Base-by-base conservation (phyloP, 306 rosid genomes). In the Lathyrus tuberosus region DNA sequence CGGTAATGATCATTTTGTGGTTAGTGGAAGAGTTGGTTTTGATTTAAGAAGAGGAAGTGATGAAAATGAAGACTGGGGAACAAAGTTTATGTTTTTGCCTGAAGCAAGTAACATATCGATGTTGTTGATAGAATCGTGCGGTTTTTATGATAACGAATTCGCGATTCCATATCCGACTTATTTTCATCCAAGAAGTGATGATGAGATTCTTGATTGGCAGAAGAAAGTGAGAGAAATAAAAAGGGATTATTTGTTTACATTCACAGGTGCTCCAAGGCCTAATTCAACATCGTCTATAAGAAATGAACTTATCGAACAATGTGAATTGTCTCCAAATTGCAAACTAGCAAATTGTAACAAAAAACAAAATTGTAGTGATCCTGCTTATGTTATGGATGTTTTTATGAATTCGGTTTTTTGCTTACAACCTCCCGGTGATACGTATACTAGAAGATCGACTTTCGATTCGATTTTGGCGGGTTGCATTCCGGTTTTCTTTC, bases 401-500 rank as follows among this genome's bases (percentile, higher is more conserved):
- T 16, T 60, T 60, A 14, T 2, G 22, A 33, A 17, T 14, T 60
- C 65, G 16, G n/a, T 60, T 35, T 60, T 35, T 16, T 60, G 65
- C 37, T 60, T 60, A 35, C 65, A 60, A 35, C 65, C 65, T 0
- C 4, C 43, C 5, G 65, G 65, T 1, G 65, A 60, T 60, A 15
- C 65, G 1, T 60, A 4, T 10, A 60, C 65, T 4, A 35, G 65
- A 8, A 60, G 65, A 10, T 60, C 65, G 10, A 60, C 7, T 33
- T 60, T 60, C 35, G 65, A 60, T 35, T 60, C 93, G 10, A 87
- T 85, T 62, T 42, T 85, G 37, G 86, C 84, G 0, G 90, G 88
- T 13, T 87, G 90, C 28, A 77, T 87, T 75, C 88, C 90, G 0
- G 88, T 85, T 30, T 87, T 87, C 74, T 87, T 87, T 65, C 73